Conservation (phyloP, 1,284 basidiomycete genomes). For the Cryptococcus hybrid region DNA sequence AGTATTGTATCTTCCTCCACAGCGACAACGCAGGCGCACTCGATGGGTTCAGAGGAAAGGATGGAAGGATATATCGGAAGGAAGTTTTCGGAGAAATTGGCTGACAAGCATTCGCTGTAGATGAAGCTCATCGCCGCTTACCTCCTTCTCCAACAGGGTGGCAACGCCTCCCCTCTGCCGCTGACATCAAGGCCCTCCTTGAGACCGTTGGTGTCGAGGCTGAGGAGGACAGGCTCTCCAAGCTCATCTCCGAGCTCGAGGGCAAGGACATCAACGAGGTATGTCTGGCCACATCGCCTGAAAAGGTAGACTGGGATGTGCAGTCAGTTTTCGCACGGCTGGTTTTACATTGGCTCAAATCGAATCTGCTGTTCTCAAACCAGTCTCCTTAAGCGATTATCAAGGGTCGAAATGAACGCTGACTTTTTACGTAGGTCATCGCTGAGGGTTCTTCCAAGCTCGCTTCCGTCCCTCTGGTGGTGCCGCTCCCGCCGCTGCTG, state of each 20-base stretch:
- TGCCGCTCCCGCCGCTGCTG: constrained; percentile 63
- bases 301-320: background rate
- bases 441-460: constrained; percentile 85
- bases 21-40: background rate
- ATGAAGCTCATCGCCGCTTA: constrained; percentile 99
- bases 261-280: constrained; percentile 88
- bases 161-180: constrained; percentile 81
- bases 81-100: background rate
- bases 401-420: too few species aligned
- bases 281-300: constrained; percentile 28
- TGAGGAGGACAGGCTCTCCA: constrained; percentile 79
- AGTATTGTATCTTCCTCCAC: constrained; percentile 2
- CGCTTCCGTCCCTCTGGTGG: constrained; percentile 65
- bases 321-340: too few species aligned
- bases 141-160: constrained; percentile 94
- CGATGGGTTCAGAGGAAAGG: background rate
- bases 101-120: constrained; percentile 48
- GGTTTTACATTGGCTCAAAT: too few species aligned
- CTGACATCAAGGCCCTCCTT: constrained; percentile 88
- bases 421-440: constrained; percentile 65
- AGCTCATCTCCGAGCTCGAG: constrained; percentile 86
- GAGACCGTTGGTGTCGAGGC: constrained; percentile 83
- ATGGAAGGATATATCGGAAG: background rate
- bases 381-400: constrained; percentile 30
- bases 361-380: too few species aligned